A percentile compares a stretch with the other conserved stretches of the same genome.
Conservation (phyloP, 345 rosid genomes). For the Hibiscus mutabilis region DNA sequence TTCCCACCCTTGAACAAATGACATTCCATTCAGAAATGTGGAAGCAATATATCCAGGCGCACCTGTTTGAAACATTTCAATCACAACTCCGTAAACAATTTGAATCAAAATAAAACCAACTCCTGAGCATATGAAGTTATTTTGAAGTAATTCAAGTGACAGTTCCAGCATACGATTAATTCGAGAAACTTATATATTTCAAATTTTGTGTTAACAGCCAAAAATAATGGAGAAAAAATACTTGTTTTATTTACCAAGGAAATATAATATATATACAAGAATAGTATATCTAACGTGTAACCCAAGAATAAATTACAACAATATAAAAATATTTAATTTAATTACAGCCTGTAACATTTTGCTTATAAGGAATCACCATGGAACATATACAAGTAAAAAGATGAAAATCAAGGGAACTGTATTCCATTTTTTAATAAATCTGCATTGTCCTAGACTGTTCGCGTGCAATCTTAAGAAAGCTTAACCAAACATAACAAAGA, state of each 20-base stretch:
- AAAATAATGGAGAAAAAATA: too few relatives aligned
- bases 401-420: too few relatives aligned
- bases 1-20: conserved; percentile 97
- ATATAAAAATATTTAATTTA: too few relatives aligned
- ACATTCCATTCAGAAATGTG: conserved; percentile 85
- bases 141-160: not conserved
- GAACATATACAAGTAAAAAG: too few relatives aligned
- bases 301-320: too few relatives aligned
- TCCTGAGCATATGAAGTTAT: not conserved
- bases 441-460: not conserved
- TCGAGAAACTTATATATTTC: not conserved
- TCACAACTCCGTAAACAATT: not conserved
- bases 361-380: not conserved
- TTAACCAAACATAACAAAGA: not conserved
- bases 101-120: not conserved
- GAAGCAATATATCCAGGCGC: conserved; percentile 87
- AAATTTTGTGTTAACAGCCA: not conserved
- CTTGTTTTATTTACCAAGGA: too few relatives aligned
- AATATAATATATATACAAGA: not conserved
- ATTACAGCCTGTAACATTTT: too few relatives aligned
- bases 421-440: not conserved
- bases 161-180: not conserved
- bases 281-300: too few relatives aligned
- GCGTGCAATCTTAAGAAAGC: not conserved
- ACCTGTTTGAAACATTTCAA: conserved; percentile 38